phyloP scores from a whole-genome alignment of 345 rosid species.

The Punica granatum region DNA sequence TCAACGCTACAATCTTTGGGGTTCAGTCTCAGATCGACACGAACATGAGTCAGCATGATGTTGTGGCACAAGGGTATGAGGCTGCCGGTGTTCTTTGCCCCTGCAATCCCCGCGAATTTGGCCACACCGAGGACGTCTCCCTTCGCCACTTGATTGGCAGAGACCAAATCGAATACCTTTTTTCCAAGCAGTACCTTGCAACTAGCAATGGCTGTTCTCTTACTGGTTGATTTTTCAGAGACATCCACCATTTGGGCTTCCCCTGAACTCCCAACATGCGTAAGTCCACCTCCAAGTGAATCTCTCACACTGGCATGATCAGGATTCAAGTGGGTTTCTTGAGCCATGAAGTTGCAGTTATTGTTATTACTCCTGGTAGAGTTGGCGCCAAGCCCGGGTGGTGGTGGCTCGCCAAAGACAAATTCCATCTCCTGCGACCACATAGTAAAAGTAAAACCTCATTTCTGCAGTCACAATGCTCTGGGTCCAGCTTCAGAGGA shows the following conservation, averaged over 20 bases:
- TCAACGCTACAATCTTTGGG: constrained; percentile 55
- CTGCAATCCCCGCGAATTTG: constrained; percentile 80
- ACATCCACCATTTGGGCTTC: constrained; percentile 97
- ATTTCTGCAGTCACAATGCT: neutral
- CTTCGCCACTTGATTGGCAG: constrained; percentile 73
- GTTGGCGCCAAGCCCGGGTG: constrained; percentile 26
- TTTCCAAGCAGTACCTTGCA: constrained; percentile 73
- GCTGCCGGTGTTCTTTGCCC: constrained; percentile 79
- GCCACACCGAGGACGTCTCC: constrained; percentile 96
- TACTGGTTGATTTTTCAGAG: constrained; percentile 55
- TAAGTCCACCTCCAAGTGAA: constrained; percentile 22
- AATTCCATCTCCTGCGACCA: constrained; percentile 71
- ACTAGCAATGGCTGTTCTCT: constrained; percentile 66
- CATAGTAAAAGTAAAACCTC: neutral
- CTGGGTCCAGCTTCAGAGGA: neutral
- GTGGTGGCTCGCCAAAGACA: constrained; percentile 64
- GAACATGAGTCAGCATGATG: constrained; percentile 56
- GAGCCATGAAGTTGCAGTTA: constrained; percentile 11
- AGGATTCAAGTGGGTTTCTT: constrained; percentile 22
- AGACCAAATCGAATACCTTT: constrained; percentile 68
- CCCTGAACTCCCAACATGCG: constrained; percentile 53
- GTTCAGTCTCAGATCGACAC: constrained; percentile 56
- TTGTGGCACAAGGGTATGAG: constrained; percentile 90
- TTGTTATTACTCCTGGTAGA: constrained; percentile 16
- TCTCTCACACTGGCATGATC: constrained; percentile 6